Base-by-base conservation (phyloP, 805 yeast species). In the Candida nitratophila region DNA sequence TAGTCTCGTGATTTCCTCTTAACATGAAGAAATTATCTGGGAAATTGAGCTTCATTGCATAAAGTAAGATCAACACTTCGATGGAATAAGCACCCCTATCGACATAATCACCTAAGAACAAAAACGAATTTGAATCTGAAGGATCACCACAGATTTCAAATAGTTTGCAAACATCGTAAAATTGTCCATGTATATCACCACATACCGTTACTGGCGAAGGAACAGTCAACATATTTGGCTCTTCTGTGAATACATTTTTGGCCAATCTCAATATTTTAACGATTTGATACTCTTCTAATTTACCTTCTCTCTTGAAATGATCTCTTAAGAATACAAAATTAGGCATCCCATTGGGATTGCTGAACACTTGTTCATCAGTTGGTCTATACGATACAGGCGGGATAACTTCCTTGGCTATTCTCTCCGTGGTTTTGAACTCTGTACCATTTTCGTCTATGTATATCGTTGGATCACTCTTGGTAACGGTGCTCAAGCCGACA, bases 111-210 rank as follows among this genome's bases (percentile, higher is more conserved):
- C 98, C 97, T 44, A 90, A 65, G 56, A 91, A 90, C 43, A 90
- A 68, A 60, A 87, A 91, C 17, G 85, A 73, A 1, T 95, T 83
- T n/a, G 59, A 64, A 35, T 55, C 55, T 10, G 66, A 69, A 12
- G 97, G 96, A 57, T 83, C 81, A 2, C 98, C 98, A 34, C 96
- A 96, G 16, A 89, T 91, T 60, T 91, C 97, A 57, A 91, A 86
- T 37, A 91, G 68, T 63, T 90, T 89, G 77, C 90, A 72, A 53
- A 91, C 71, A 63, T 91, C 99, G 61, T 76, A 90, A 61, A 77
- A 88, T 63, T 91, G 98, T 16, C 99, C 99, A 64, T 91, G 98
- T n/a, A 90, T 76, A 64, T 91, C 98, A 45, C 99, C 99, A 67
- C 97, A 89, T 3, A 91, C 89, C 0, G 96, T 90, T 2, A 91